These are phyloP conservation scores for Coemansia sp. DNA, from an alignment of 192 early-diverging fungal genomes.

Conservation along the genomic window DNA sequence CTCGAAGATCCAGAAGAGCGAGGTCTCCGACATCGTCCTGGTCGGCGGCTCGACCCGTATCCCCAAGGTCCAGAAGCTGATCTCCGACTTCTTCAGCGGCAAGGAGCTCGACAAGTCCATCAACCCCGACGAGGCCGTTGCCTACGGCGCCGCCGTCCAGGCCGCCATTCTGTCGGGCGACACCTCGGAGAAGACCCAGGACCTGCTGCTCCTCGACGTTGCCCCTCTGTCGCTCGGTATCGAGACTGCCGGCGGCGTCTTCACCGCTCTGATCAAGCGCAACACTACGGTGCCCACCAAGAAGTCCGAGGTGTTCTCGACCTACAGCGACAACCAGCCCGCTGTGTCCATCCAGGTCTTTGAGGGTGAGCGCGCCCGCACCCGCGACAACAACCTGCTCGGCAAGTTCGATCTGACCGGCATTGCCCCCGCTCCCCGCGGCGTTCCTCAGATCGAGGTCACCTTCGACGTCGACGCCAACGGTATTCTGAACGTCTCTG, in stretches of 20 bases:
- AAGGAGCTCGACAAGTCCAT: constrained; percentile 99
- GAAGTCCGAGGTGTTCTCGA: constrained; percentile 98
- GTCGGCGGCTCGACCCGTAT: constrained; percentile 99
- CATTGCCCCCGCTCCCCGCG: constrained; percentile 94
- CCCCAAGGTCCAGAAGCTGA: constrained; percentile 98
- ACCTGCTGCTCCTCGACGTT: constrained; percentile 91
- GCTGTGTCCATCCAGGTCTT: constrained; percentile 97
- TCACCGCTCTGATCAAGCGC: constrained; percentile 96
- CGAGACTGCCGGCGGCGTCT: constrained; percentile 97
- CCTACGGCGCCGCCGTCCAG: constrained; percentile 98
- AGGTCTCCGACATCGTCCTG: constrained; percentile 91
- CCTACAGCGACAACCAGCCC: constrained; percentile 97
- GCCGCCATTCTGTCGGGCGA: constrained; percentile 95
- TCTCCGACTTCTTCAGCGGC: constrained; percentile 98
- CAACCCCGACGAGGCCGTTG: constrained; percentile 99
- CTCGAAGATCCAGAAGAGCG: constrained; percentile 90
- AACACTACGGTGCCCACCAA: constrained; percentile 98
- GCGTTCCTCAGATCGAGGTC: constrained; percentile 96
- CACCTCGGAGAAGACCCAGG: constrained; percentile 94
- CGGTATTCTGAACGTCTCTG: constrained; percentile 95
- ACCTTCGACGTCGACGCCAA: constrained; percentile 97
- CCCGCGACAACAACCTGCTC: constrained; percentile 98
- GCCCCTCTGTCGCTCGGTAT: constrained; percentile 97
- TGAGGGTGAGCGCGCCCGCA: constrained; percentile 96
- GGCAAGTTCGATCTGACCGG: constrained; percentile 98